phyloP scores from a whole-genome alignment of 2,329 filamentous ascomycete species.

The Ascomycota sp. region DNA sequence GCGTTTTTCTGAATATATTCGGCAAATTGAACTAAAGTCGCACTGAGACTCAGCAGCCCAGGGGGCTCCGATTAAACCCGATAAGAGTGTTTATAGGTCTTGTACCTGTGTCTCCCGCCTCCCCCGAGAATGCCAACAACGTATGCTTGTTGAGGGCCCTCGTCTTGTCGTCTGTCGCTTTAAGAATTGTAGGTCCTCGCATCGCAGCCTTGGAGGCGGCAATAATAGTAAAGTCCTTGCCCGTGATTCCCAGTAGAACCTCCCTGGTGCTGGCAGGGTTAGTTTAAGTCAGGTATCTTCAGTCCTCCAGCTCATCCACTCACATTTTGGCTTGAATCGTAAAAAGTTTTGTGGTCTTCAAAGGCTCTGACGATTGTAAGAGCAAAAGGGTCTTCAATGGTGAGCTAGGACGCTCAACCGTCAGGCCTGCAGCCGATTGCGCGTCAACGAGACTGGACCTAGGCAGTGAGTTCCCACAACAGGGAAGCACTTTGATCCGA shows the following conservation, averaged over 20 bases:
- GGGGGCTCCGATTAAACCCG: too few species aligned
- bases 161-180: conserved; percentile 92
- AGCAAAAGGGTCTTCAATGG: neutral
- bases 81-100: neutral
- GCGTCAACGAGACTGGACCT: conserved; percentile 10
- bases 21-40: conserved; percentile 74
- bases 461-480: conserved; percentile 10
- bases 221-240: conserved; percentile 97
- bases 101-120: conserved; percentile 84
- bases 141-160: conserved; percentile 81
- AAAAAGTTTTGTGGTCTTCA: neutral
- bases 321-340: conserved; percentile 2
- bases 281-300: neutral
- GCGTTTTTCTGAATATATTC: conserved; percentile 98
- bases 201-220: conserved; percentile 95
- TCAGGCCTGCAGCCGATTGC: conserved; percentile 18
- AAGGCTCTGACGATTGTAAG: neutral
- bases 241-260: conserved; percentile 91
- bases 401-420: neutral
- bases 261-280: conserved; percentile 41
- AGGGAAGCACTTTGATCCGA: conserved; percentile 13
- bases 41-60: conserved; percentile 5
- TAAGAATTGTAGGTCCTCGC: conserved; percentile 91
- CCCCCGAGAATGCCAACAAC: conserved; percentile 84
- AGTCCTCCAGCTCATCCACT: neutral